phyloP scores from a whole-genome alignment of 2,329 filamentous ascomycete genomes.

The Botrytis hyacinthi region DNA sequence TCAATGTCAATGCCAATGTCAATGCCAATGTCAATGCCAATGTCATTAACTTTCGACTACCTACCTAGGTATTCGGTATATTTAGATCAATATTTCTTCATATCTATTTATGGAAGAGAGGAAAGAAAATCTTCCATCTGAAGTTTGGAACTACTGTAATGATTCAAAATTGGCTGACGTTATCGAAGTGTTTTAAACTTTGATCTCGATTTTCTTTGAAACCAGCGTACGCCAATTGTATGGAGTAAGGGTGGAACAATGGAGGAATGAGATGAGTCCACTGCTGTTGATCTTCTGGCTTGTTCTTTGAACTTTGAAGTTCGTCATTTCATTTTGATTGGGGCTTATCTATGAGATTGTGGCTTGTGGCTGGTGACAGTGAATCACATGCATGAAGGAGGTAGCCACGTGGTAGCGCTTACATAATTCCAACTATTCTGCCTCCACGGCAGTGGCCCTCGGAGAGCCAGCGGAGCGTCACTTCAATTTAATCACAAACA shows the following conservation, averaged over 20 bases:
- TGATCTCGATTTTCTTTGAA: background rate
- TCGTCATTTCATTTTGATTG: background rate
- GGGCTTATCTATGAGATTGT: background rate
- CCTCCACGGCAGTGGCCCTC: background rate
- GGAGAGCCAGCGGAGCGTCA: background rate
- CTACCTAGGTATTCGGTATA: background rate
- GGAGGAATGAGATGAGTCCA: background rate
- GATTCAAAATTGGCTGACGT: background rate
- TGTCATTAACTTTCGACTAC: background rate
- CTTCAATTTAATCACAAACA: background rate
- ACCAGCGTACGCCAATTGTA: background rate
- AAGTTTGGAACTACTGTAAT: slow-evolving; percentile 1
- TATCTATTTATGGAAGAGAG: background rate
- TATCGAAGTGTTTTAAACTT: background rate
- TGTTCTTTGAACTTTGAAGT: background rate
- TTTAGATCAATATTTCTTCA: background rate
- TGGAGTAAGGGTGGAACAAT: slow-evolving; percentile 7
- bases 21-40: no score
- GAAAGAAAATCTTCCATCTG: background rate
- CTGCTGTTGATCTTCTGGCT: background rate
- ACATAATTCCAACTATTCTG: background rate
- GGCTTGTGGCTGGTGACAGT: background rate
- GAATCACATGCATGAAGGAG: slow-evolving; percentile 2
- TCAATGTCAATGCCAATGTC: no score
- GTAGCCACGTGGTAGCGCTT: no score